Evolutionary conservation across 2,329 filamentous ascomycete genomes (phyloP).

Genomic region (Sclerotiophoma versabilis): DNA sequence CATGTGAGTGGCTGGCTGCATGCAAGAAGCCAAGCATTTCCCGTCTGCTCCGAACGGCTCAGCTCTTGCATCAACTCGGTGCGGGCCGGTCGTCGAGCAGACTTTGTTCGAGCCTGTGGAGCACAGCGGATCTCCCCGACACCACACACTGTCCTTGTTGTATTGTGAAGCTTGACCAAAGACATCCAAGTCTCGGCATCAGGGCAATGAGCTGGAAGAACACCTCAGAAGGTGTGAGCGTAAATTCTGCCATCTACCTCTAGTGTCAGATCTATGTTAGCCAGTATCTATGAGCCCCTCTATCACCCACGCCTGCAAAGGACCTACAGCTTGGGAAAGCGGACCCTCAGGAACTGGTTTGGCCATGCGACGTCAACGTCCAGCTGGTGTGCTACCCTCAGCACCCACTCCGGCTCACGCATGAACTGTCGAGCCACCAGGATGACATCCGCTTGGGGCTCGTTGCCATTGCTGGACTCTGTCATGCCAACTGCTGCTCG

Average conservation of each 20-base stretch:
- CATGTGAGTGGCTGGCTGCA: background rate
- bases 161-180: background rate
- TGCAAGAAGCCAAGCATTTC: background rate
- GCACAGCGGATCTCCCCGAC: slow-evolving; percentile 4
- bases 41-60: background rate
- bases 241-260: too few relatives aligned
- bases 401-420: slow-evolving; percentile 63
- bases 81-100: slow-evolving; percentile 1
- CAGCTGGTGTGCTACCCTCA: slow-evolving; percentile 59
- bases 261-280: too few relatives aligned
- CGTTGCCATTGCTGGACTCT: slow-evolving; percentile 34
- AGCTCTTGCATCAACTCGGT: background rate
- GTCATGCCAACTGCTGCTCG: slow-evolving; percentile 46
- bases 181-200: too few relatives aligned
- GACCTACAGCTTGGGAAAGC: slow-evolving; percentile 40
- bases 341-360: slow-evolving; percentile 53
- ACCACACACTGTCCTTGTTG: background rate
- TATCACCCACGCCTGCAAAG: too few relatives aligned
- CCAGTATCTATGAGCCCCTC: too few relatives aligned
- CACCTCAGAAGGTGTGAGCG: too few relatives aligned
- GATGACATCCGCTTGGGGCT: slow-evolving; percentile 57
- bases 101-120: background rate
- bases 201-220: too few relatives aligned
- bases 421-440: slow-evolving; percentile 63
- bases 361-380: slow-evolving; percentile 58